Conservation (phyloP, 148 eudicot genomes). For the Vaccinium vitisidaea region DNA sequence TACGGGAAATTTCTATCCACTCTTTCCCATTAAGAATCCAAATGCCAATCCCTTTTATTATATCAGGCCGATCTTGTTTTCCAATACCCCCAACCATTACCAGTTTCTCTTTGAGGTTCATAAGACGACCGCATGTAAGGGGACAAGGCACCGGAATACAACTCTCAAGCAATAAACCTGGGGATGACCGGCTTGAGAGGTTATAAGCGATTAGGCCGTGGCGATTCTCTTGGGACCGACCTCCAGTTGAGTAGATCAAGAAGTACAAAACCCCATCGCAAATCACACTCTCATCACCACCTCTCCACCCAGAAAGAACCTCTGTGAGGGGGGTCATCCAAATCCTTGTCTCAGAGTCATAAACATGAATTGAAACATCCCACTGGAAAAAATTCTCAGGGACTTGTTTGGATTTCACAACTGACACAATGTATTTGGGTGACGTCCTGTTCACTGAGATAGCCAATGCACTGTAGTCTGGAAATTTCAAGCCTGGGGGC, state of each 20-base stretch:
- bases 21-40: slow-evolving; percentile 70
- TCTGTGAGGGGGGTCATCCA: slow-evolving; percentile 63
- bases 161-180: slow-evolving; percentile 42
- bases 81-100: slow-evolving; percentile 96
- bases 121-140: slow-evolving; percentile 86
- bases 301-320: slow-evolving; percentile 76
- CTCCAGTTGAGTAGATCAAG: slow-evolving; percentile 73
- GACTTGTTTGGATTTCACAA: slow-evolving; percentile 83
- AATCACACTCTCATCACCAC: slow-evolving; percentile 81
- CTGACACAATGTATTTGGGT: slow-evolving; percentile 48
- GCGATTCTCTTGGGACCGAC: slow-evolving; percentile 47
- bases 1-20: slow-evolving; percentile 75
- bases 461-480: slow-evolving; percentile 77
- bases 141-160: slow-evolving; percentile 71
- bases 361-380: slow-evolving; percentile 77
- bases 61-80: slow-evolving; percentile 71
- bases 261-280: slow-evolving; percentile 73
- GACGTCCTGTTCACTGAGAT: slow-evolving; percentile 54
- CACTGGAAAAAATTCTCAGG: slow-evolving; percentile 67
- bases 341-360: slow-evolving; percentile 52
- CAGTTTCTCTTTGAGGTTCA: slow-evolving; percentile 82
- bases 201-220: slow-evolving; percentile 67
- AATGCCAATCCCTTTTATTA: slow-evolving; percentile 90
- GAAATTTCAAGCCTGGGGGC: slow-evolving; percentile 52
- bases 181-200: slow-evolving; percentile 40